Evolutionary conservation across 2,329 filamentous ascomycete genomes (phyloP).

Genomic region (Orbilia quercus): DNA sequence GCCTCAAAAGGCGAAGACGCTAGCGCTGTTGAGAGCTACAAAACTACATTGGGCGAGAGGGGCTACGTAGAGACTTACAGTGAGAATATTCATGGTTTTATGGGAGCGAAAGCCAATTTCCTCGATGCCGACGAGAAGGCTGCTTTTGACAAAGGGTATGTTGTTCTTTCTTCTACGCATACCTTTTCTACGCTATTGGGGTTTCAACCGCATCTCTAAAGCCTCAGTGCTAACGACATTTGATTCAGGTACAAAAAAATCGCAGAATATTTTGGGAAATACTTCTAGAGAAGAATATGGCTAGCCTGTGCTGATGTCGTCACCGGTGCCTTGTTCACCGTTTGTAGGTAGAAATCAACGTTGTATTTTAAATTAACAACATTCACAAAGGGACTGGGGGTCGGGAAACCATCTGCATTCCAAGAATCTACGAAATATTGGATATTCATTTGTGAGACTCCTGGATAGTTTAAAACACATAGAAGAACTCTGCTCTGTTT

Average conservation of each 20-base stretch:
- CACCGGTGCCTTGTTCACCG: too few relatives aligned
- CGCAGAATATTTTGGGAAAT: conserved; percentile 27
- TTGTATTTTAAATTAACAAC: not conserved
- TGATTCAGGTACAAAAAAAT: conserved; percentile 34
- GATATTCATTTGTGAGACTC: not conserved
- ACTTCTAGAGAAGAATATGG: conserved; percentile 5
- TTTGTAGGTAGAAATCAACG: conserved; percentile 10
- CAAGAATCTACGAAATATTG: not conserved
- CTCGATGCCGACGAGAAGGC: conserved; percentile 7
- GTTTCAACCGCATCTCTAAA: not conserved
- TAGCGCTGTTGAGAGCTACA: conserved; percentile 21
- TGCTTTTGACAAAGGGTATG: conserved; percentile 36
- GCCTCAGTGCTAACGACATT: not conserved
- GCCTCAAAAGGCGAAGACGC: conserved; percentile 43
- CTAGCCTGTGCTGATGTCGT: not conserved
- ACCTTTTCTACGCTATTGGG: not conserved
- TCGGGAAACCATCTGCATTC: not conserved
- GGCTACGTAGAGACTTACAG: conserved; percentile 36
- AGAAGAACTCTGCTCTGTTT: not conserved
- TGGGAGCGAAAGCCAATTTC: conserved; percentile 32
- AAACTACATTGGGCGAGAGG: conserved; percentile 8
- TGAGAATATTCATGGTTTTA: conserved; percentile 40
- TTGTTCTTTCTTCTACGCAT: not conserved
- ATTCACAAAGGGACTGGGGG: not conserved
- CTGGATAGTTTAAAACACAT: not conserved